phyloP scores from a whole-genome alignment of 768 basidiomycete genomes.

The Collybiopsis luxurians region DNA sequence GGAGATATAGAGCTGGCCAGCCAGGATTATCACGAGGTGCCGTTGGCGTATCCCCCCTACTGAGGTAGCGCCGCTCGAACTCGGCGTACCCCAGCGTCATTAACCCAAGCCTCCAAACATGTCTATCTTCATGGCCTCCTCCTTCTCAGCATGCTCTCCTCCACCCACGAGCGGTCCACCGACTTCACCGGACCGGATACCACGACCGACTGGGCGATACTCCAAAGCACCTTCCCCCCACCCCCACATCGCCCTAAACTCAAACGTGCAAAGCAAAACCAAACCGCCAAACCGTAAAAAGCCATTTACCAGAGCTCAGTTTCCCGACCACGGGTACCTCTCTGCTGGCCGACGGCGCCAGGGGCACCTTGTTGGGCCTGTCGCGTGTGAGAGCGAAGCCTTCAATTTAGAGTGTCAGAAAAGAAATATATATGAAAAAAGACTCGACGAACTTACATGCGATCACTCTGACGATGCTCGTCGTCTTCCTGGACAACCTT shows the following conservation, averaged over 20 bases:
- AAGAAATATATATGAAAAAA: slow-evolving; percentile 11
- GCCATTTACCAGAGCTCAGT: slow-evolving; percentile 55
- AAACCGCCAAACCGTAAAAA: slow-evolving; percentile 17
- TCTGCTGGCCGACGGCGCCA: slow-evolving; percentile 45
- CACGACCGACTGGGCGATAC: slow-evolving; percentile 29
- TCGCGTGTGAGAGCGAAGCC: slow-evolving; percentile 87
- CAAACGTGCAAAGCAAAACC: slow-evolving; percentile 29
- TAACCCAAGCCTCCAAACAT: slow-evolving; percentile 18
- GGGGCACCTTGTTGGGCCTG: slow-evolving; percentile 68
- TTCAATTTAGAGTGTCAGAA: slow-evolving; percentile 24
- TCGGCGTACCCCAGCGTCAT: slow-evolving; percentile 35
- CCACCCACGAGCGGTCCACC: slow-evolving; percentile 14
- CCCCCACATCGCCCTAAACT: slow-evolving; percentile 45
- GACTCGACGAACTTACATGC: slow-evolving; percentile 60
- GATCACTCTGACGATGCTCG: slow-evolving; percentile 76
- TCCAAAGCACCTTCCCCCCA: slow-evolving; percentile 45
- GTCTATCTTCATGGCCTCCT: neutral
- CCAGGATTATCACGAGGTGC: slow-evolving; percentile 10
- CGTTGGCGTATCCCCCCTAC: neutral
- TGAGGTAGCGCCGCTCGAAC: slow-evolving; percentile 23
- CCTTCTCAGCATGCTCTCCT: slow-evolving; percentile 1
- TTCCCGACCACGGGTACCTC: slow-evolving; percentile 43
- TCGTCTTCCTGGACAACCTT: slow-evolving; percentile 87
- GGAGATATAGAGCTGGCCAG: slow-evolving; percentile 10
- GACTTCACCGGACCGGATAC: slow-evolving; percentile 34